phyloP scores from a whole-genome alignment of 345 rosid species.

The Turnera subulata region DNA sequence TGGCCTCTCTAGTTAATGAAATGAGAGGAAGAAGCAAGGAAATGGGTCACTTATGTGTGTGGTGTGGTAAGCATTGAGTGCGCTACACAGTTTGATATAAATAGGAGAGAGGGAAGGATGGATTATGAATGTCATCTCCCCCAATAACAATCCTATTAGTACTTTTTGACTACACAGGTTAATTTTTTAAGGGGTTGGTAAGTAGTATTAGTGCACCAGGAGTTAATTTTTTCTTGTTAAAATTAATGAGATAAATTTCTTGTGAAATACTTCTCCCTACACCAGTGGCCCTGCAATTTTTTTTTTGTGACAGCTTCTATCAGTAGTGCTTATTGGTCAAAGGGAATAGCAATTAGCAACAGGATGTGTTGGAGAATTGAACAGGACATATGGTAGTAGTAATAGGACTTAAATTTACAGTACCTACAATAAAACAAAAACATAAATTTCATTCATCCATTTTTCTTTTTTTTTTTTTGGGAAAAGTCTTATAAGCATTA shows the following conservation, averaged over 20 bases:
- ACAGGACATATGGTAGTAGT: too few relatives aligned
- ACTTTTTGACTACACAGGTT: too few relatives aligned
- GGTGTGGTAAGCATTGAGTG: conserved; percentile 15
- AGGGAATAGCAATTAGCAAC: neutral
- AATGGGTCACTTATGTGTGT: conserved; percentile 10
- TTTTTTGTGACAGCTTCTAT: neutral
- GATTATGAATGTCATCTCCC: conserved; percentile 4
- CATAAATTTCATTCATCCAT: too few relatives aligned
- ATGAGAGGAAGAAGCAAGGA: conserved; percentile 4
- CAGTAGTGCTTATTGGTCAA: neutral
- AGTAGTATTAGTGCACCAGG: too few relatives aligned
- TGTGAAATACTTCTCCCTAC: too few relatives aligned
- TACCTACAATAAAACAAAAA: too few relatives aligned
- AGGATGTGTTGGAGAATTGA: too few relatives aligned
- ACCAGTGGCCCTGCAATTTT: neutral
- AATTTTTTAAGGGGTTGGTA: too few relatives aligned
- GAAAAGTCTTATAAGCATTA: neutral
- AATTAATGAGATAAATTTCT: too few relatives aligned
- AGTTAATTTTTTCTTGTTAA: neutral
- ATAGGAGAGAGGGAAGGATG: conserved; percentile 21
- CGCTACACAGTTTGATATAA: conserved; percentile 19
- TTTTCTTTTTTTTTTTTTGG: too few relatives aligned
- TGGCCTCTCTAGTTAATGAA: neutral
- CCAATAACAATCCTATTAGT: neutral
- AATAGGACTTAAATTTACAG: too few relatives aligned